These are phyloP conservation scores for Yamadazyma olivae DNA, from an alignment of 805 yeast species.

Conservation along the genomic window DNA sequence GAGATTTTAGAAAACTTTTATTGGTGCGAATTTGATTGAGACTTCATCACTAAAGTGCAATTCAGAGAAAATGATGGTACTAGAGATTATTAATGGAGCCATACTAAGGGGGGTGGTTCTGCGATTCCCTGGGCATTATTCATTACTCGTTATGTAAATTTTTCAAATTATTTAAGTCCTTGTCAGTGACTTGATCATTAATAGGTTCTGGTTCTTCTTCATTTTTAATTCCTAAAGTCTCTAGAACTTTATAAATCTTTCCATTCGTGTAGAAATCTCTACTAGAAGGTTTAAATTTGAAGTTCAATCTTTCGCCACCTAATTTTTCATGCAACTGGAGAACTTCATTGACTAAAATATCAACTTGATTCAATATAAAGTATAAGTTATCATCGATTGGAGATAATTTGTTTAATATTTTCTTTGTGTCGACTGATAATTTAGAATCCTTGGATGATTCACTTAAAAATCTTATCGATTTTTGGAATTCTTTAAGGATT, in stretches of 20 bases:
- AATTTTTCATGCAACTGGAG: conserved; percentile 24
- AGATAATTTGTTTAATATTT: conserved; percentile 30
- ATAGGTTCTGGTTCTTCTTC: conserved; percentile 1
- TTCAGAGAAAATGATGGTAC: no score
- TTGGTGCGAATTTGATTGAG: conserved; percentile 1
- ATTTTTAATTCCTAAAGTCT: conserved; percentile 18
- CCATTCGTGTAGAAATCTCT: conserved; percentile 41
- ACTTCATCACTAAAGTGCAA: no score
- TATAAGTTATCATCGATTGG: conserved; percentile 48
- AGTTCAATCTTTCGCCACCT: conserved; percentile 21
- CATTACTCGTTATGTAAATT: no score
- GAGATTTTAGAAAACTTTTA: conserved; percentile 1
- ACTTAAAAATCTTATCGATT: conserved; percentile 26
- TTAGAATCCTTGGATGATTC: conserved; percentile 9
- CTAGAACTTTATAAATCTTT: conserved; percentile 32
- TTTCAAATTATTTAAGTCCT: background rate
- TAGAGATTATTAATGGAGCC: no score
- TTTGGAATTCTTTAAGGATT: conserved; percentile 28
- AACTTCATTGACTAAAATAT: conserved; percentile 30
- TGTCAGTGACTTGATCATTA: conserved; percentile 2
- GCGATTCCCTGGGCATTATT: no score
- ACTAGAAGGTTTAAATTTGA: conserved; percentile 23
- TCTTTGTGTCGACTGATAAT: conserved; percentile 17
- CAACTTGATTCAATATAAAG: conserved; percentile 43
- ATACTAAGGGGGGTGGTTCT: no score